phyloP scores from a whole-genome alignment of 2,329 filamentous ascomycete species.

The Ophiostoma australiae region DNA sequence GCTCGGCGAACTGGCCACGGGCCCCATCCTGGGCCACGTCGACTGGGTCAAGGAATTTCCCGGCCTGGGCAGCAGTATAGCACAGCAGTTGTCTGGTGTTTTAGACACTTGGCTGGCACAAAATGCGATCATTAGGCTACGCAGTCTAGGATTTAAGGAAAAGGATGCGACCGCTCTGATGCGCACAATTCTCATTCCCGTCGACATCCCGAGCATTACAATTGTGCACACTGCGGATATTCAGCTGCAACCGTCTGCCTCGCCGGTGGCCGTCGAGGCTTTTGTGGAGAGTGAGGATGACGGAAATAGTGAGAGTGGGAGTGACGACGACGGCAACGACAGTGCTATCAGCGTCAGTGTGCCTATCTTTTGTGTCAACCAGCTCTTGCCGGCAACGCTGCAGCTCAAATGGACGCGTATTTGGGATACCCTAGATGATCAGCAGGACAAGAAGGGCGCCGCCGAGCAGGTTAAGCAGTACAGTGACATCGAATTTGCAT shows the following conservation, averaged over 20 bases:
- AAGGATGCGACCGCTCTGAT: slow-evolving; percentile 34
- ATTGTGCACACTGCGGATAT: slow-evolving; percentile 77
- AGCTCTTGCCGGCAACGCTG: slow-evolving; percentile 60
- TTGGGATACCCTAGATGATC: slow-evolving; percentile 49
- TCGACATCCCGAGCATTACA: slow-evolving; percentile 79
- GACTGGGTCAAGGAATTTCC: slow-evolving; percentile 48
- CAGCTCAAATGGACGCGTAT: slow-evolving; percentile 57
- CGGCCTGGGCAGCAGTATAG: slow-evolving; percentile 40
- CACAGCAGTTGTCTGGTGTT: slow-evolving; percentile 34
- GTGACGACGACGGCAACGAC: neutral
- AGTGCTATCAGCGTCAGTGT: neutral
- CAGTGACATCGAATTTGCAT: slow-evolving; percentile 66
- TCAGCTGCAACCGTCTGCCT: slow-evolving; percentile 41
- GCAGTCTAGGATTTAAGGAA: neutral
- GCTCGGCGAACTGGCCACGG: slow-evolving; percentile 48
- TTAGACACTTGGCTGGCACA: slow-evolving; percentile 38
- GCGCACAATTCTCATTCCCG: slow-evolving; percentile 74
- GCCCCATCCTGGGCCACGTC: slow-evolving; percentile 40
- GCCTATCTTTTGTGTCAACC: slow-evolving; percentile 54
- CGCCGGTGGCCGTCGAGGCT: slow-evolving; percentile 30
- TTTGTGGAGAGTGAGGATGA: slow-evolving; percentile 20
- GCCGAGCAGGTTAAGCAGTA: slow-evolving; percentile 32
- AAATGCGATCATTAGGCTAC: neutral
- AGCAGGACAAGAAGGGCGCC: neutral
- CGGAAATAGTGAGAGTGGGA: neutral